Evolutionary conservation across 2,329 filamentous ascomycete species (phyloP), one percentile per base, ranked within the genome.

Genomic region (Xylariales sp.): DNA sequence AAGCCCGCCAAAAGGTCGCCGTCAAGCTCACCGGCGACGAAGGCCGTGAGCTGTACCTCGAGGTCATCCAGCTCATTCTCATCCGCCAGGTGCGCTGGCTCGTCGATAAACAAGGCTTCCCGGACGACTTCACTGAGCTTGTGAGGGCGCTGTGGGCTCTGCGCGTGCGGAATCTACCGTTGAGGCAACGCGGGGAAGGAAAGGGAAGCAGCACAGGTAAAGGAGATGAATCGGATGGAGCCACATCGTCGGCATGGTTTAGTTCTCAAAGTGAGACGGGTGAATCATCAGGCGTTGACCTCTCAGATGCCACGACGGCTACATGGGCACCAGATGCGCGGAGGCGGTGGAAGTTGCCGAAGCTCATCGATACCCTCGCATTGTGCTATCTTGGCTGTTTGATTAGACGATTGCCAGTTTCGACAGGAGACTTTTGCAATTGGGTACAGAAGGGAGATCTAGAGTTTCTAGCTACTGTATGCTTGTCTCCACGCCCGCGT

Each of bases 121-220:
- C 91, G 1, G 79, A 83, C 4, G 91, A 97, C 73, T 84, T 97
- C 12, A 93, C 97, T 83, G 90, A 83, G 7, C 84, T 97, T 9
- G 89, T 97, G 5, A 88, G 90, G 66, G 94, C 97, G 77, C 85
- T 99, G 14, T 99, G 96, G 95, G 85, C 90, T 60, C 81, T 97
- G 58, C 88, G 93, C 5, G 82, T 85, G 2, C 81, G 86, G 45
- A 75, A 78, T 59, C 83, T 94, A 45, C 84, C 87, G 54, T 81
- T 93, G 28, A 81, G 81, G 55, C 78, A 79, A 23, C 65, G 71
- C 1, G 70, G 70, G 32, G 75, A 72, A 77, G 53, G 77, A 79
- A 36, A 32, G 39, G 32, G 43, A 8, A 58, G 49, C 4, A 46
- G 66, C 6, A 2, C 58, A 10, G 36, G 50, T 16, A 55, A 18